Base-by-base conservation (phyloP, 2,329 filamentous ascomycete genomes). In the Fusarium torreyae region DNA sequence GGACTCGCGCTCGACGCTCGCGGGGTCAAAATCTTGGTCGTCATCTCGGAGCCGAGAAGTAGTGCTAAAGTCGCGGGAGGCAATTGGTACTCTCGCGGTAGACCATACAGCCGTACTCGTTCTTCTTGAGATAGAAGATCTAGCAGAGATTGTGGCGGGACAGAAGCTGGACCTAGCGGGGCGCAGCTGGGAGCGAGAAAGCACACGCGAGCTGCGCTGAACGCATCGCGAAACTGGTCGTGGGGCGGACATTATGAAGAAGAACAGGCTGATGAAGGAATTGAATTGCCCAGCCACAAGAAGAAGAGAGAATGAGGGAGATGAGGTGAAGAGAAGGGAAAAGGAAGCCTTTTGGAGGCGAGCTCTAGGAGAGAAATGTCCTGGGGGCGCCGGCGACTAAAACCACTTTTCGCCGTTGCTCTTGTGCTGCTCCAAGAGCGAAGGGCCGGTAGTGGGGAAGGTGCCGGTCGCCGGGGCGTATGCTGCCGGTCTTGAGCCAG, bases 1-100 rank as follows among this genome's bases (percentile, higher is more conserved):
- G 55, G 89, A 92, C 80, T 98, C 96, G 70, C 96, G 91, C 70
- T 98, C 95, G 60, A 94, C 85, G 57, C 80, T 81, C 24, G 83
- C 81, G 10, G 91, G 91, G 76, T 94, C 90, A 73, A 93, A 92
- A 57, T 83, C 76, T 36, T 88, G 87, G 58, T 88, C 83, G 26
- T 71, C 66, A 11, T 69, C 53, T 44, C 77, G 73, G 26, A 75
- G 66, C 39, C 68, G 65, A 28, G 70, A 52, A 36, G 74, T 73
- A 3, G 79, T 81, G 71, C 78, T 81, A 57, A 84, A 84, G 15
- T 74, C 56, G 22, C 82, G 77, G 15, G 69, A 55, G 18, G 69
- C 54, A n/a, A 74, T 67, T 60, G 71, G 64, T 17, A 61, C 55
- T 31, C 62, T 69, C 52, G 64, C 53, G 43, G 63, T 65, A 13